Evolutionary conservation across 306 rosid species (phyloP).

Genomic region (Fagus sylvatica): DNA sequence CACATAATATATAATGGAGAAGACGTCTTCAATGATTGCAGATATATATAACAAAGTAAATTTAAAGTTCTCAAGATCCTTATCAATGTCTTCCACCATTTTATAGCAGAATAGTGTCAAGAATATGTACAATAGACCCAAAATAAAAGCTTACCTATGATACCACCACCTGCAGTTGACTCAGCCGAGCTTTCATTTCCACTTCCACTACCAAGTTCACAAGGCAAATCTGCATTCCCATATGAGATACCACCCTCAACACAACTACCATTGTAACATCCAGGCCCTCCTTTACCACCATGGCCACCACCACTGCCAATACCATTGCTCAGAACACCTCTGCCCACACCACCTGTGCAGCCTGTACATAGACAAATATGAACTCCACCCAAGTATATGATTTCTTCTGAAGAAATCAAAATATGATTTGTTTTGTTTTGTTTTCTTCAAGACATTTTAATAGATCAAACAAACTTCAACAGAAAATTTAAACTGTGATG

Average conservation of each 20-base stretch:
- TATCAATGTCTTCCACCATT: slow-evolving; percentile 9
- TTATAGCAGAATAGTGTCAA: not conserved
- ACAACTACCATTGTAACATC: slow-evolving; percentile 49
- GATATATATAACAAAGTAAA: not conserved
- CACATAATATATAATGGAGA: not conserved
- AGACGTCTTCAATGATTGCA: not conserved
- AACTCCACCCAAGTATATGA: slow-evolving; percentile 4
- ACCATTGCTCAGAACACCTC: slow-evolving; percentile 60
- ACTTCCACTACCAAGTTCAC: slow-evolving; percentile 99
- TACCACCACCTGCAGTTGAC: slow-evolving; percentile 91
- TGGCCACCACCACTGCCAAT: slow-evolving; percentile 96
- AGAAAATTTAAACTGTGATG: not conserved
- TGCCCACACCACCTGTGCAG: slow-evolving; percentile 88
- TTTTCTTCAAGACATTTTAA: slow-evolving; percentile 1
- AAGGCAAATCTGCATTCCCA: slow-evolving; percentile 76
- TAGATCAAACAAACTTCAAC: not conserved
- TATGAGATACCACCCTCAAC: slow-evolving; percentile 80
- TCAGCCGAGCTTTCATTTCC: slow-evolving; percentile 61
- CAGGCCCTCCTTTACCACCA: slow-evolving; percentile 94
- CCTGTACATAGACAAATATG: slow-evolving; percentile 46
- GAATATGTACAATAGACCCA: slow-evolving; percentile 12
- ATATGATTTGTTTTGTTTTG: not conserved
- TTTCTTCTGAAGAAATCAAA: not conserved
- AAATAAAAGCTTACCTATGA: slow-evolving; percentile 65
- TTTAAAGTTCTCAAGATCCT: not conserved